Conservation (phyloP, 2,329 filamentous ascomycete species). For the Truncatella angustata region DNA sequence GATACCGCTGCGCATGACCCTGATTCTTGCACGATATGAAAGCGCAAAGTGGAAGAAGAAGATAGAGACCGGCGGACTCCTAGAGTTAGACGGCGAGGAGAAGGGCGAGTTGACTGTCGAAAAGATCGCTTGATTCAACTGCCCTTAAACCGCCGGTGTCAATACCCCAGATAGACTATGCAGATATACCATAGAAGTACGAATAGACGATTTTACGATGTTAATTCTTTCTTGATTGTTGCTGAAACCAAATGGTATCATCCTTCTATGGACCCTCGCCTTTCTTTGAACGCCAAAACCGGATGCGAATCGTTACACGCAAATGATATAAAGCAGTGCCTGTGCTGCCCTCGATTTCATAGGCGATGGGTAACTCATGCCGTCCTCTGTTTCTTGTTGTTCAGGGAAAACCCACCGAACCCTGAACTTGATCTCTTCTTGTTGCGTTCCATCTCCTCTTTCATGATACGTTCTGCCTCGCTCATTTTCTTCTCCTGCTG, state of each 20-base stretch:
- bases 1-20: conserved; percentile 65
- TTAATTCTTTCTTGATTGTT: too few species aligned
- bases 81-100: conserved; percentile 46
- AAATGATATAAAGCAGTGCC: too few species aligned
- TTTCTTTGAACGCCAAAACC: too few species aligned
- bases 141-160: neutral
- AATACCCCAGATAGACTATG: neutral
- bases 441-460: conserved; percentile 74
- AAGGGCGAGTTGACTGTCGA: conserved; percentile 51
- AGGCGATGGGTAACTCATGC: neutral
- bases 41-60: conserved; percentile 14
- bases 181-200: too few species aligned
- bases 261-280: too few species aligned
- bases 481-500: conserved; percentile 80
- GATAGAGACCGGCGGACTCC: conserved; percentile 49
- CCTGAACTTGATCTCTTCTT: conserved; percentile 60
- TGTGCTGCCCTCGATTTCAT: too few species aligned
- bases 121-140: conserved; percentile 41
- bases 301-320: too few species aligned
- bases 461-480: conserved; percentile 87
- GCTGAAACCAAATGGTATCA: too few species aligned
- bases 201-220: too few species aligned
- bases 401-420: conserved; percentile 39
- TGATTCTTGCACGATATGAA: conserved; percentile 38
- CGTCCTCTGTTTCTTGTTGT: conserved; percentile 54